phyloP scores from a whole-genome alignment of 305 asterid species.

The Salvia sclarea region DNA sequence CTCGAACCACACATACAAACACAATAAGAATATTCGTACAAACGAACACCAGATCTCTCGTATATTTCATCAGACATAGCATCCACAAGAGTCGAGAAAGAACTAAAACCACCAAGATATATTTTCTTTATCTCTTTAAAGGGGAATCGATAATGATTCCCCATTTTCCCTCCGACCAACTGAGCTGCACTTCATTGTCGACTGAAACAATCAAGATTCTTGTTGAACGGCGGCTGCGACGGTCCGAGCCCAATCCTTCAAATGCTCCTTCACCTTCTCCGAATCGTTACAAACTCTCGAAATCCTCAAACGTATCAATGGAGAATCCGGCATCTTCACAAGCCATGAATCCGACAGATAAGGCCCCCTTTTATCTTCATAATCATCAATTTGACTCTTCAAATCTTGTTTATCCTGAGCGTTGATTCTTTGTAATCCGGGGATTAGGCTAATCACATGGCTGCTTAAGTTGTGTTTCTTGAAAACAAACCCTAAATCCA shows the following conservation, averaged over 20 bases:
- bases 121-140: too few relatives aligned
- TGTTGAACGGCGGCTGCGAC: constrained; percentile 40
- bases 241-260: constrained; percentile 60
- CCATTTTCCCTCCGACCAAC: too few relatives aligned
- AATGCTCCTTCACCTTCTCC: constrained; percentile 55
- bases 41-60: too few relatives aligned
- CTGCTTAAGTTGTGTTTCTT: constrained; percentile 40
- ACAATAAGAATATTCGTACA: too few relatives aligned
- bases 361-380: constrained; percentile 5
- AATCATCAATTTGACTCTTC: not conserved
- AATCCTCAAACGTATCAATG: constrained; percentile 37
- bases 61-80: too few relatives aligned
- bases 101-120: too few relatives aligned
- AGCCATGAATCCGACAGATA: constrained; percentile 34
- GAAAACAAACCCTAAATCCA: constrained; percentile 65
- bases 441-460: constrained; percentile 49
- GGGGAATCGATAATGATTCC: too few relatives aligned
- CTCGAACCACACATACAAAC: too few relatives aligned
- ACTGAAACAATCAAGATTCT: not conserved
- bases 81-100: too few relatives aligned
- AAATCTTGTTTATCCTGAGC: not conserved
- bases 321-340: constrained; percentile 36
- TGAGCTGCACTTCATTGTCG: too few relatives aligned
- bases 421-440: constrained; percentile 52
- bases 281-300: constrained; percentile 41